Conservation (phyloP, 768 basidiomycete species). For the Dentipellis fragilis region DNA sequence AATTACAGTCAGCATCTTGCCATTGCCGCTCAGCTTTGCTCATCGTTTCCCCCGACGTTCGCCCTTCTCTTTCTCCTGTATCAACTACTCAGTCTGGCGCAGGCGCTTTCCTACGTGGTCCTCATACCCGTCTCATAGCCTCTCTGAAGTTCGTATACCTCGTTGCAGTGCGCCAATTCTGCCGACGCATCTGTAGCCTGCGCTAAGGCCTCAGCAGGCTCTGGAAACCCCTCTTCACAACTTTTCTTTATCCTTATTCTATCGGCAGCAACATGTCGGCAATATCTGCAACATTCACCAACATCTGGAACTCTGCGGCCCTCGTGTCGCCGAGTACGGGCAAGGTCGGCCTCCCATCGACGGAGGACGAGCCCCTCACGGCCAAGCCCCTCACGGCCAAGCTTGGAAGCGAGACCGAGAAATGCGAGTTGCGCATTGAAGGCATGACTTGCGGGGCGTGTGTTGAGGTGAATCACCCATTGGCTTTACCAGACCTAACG, state of each 20-base stretch:
- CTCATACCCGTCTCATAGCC: background rate
- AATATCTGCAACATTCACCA: conserved; percentile 6
- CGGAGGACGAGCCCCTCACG: conserved; percentile 20
- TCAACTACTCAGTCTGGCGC: background rate
- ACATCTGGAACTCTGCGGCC: conserved; percentile 4
- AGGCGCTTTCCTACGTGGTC: background rate
- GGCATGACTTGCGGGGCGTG: conserved; percentile 90
- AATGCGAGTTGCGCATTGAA: conserved; percentile 73
- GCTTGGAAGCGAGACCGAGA: conserved; percentile 24
- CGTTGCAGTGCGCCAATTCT: background rate
- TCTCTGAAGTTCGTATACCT: background rate
- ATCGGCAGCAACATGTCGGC: conserved; percentile 1
- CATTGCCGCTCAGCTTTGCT: background rate
- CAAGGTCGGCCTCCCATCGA: conserved; percentile 20
- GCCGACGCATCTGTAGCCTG: background rate
- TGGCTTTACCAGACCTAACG: background rate
- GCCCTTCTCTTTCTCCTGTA: background rate
- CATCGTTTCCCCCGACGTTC: background rate
- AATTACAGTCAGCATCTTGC: background rate
- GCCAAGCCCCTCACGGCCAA: conserved; percentile 6
- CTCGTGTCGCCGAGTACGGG: conserved; percentile 10
- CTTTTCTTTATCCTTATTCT: background rate
- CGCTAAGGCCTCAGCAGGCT: too few relatives aligned
- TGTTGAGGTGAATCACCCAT: conserved; percentile 54
- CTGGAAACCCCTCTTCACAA: too few relatives aligned